A percentile compares a stretch with the other conserved stretches of the same genome.
Evolutionary conservation across 1,284 basidiomycete species (phyloP).

Genomic region (Acaromyces ingoldii): DNA sequence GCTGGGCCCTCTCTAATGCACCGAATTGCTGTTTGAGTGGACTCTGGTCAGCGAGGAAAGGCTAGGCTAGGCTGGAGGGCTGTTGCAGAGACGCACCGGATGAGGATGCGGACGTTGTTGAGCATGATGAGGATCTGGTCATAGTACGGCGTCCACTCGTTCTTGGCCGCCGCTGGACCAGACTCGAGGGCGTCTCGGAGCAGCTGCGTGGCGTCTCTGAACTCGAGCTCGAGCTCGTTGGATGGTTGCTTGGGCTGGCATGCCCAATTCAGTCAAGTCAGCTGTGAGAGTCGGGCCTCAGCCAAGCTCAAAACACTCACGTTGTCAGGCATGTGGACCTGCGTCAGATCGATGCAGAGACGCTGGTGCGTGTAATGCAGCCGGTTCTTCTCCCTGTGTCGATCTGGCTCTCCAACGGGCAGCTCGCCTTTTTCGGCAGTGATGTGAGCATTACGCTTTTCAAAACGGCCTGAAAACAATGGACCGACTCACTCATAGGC

Average conservation of each 20-base stretch:
- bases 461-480: not conserved
- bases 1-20: too few relatives aligned
- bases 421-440: not conserved
- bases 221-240: conserved; percentile 61
- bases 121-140: conserved; percentile 43
- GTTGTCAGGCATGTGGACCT: conserved; percentile 60
- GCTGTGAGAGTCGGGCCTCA: too few relatives aligned
- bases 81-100: conserved; percentile 36
- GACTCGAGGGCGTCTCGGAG: conserved; percentile 51
- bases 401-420: conserved; percentile 23
- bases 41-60: not conserved
- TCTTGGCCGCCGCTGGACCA: conserved; percentile 6
- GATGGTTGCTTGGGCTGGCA: conserved; percentile 33
- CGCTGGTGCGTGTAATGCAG: conserved; percentile 89
- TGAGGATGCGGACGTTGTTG: conserved; percentile 47
- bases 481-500: conserved; percentile 37
- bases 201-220: conserved; percentile 55
- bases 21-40: too few relatives aligned
- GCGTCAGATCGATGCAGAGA: conserved; percentile 86
- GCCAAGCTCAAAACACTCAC: conserved; percentile 21
- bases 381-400: conserved; percentile 74
- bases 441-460: not conserved
- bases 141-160: conserved; percentile 44
- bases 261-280: too few relatives aligned
- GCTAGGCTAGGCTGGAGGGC: not conserved